A percentile compares a stretch with the other conserved stretches of the same genome.
These are phyloP conservation scores for Cryptococcus sp. DNA, from an alignment of 1,284 basidiomycete species.

Conservation along the genomic window DNA sequence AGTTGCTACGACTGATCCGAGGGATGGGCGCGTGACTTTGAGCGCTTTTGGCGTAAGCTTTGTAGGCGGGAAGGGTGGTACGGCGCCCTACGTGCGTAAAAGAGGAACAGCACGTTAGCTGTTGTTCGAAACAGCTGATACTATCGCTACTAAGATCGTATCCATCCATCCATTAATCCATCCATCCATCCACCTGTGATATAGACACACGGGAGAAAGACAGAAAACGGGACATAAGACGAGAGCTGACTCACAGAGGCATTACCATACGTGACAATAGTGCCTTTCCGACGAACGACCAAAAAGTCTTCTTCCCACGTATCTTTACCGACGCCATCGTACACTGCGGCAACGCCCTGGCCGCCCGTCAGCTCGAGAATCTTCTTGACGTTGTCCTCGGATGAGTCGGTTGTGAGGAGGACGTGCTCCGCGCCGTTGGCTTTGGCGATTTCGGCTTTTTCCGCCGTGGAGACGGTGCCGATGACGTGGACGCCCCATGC, in stretches of 20 bases:
- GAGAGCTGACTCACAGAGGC: conserved; percentile 64
- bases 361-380: conserved; percentile 79
- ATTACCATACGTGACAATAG: conserved; percentile 85
- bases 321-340: conserved; percentile 92
- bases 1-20: conserved; percentile 65
- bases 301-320: conserved; percentile 86
- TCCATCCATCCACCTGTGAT: neutral
- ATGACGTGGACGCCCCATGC: conserved; percentile 80
- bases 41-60: conserved; percentile 81
- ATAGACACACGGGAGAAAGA: conserved; percentile 9
- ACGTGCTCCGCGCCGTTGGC: conserved; percentile 82
- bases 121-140: too few species aligned
- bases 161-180: too few species aligned
- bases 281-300: conserved; percentile 71
- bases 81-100: conserved; percentile 25
- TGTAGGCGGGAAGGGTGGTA: conserved; percentile 65
- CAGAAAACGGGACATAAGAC: conserved; percentile 27
- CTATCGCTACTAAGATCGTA: too few species aligned
- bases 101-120: neutral
- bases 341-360: conserved; percentile 78
- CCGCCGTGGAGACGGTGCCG: conserved; percentile 84
- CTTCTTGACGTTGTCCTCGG: conserved; percentile 59
- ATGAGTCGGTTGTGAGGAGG: conserved; percentile 66
- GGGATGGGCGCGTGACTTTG: conserved; percentile 69
- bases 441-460: conserved; percentile 82